A percentile compares a stretch with the other conserved stretches of the same genome.
Conservation (phyloP, 225 moss, liverwort and hornwort genomes). For the Physcomitrellopsis africana region DNA sequence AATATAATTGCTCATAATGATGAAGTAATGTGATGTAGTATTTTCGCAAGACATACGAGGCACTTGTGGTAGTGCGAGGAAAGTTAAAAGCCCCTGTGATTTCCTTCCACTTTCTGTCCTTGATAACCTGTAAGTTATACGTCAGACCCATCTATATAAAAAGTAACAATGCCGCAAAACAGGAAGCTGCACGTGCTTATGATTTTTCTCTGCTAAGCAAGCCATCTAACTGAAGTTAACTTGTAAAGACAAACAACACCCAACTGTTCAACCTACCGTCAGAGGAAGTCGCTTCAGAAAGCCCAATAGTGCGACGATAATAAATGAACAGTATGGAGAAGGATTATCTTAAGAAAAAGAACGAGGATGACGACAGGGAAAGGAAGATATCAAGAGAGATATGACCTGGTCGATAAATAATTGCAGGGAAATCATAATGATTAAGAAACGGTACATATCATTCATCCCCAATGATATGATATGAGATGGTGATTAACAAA, state of each 20-base stretch:
- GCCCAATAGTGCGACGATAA: slow-evolving; percentile 11
- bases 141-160: not conserved
- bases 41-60: slow-evolving; percentile 84
- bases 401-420: not conserved
- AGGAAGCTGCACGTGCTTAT: not conserved
- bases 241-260: slow-evolving; percentile 3
- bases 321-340: slow-evolving; percentile 4
- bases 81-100: slow-evolving; percentile 79
- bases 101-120: slow-evolving; percentile 94
- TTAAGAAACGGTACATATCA: not conserved
- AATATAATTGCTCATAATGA: slow-evolving; percentile 85
- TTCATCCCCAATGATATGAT: not conserved
- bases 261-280: slow-evolving; percentile 21
- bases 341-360: not conserved
- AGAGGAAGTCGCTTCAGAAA: slow-evolving; percentile 21
- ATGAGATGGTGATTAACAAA: not conserved
- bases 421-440: not conserved
- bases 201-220: not conserved
- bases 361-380: slow-evolving; percentile 2
- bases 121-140: slow-evolving; percentile 66
- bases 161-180: not conserved
- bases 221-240: not conserved
- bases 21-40: slow-evolving; percentile 72
- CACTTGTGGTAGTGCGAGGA: slow-evolving; percentile 89
- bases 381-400: slow-evolving; percentile 14